Percentiles rank a stretch among this genome's conserved stretches.
Evolutionary conservation across 768 basidiomycete genomes (phyloP).

Genomic region (Arthromyces matolae): DNA sequence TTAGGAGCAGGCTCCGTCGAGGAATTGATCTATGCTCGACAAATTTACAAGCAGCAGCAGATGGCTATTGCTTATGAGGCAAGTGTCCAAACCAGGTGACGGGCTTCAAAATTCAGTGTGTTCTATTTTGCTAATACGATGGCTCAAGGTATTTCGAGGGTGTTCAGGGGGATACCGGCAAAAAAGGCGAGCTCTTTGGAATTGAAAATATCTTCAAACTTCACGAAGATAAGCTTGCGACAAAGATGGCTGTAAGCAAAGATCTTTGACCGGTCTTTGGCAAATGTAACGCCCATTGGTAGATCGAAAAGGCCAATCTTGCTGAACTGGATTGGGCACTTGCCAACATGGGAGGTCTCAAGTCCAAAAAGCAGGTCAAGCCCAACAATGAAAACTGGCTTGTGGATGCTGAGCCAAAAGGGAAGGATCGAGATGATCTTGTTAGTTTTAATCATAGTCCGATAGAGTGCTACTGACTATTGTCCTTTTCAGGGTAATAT

Average conservation of each 20-base stretch:
- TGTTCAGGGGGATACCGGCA: constrained; percentile 70
- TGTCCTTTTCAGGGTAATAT: constrained; percentile 41
- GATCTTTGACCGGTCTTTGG: too few species aligned
- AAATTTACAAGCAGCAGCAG: constrained; percentile 91
- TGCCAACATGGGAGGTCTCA: constrained; percentile 53
- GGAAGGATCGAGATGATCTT: constrained; percentile 39
- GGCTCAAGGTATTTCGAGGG: constrained; percentile 66
- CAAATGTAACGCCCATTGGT: not conserved
- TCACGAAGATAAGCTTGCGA: constrained; percentile 65
- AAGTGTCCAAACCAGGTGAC: constrained; percentile 74
- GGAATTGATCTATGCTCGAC: constrained; percentile 83
- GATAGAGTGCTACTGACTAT: not conserved
- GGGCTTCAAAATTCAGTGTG: too few species aligned
- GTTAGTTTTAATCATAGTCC: constrained; percentile 15
- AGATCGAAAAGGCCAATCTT: constrained; percentile 79
- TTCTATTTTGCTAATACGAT: too few species aligned
- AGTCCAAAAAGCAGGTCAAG: constrained; percentile 30
- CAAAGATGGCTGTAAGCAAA: constrained; percentile 71
- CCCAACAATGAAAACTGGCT: constrained; percentile 35
- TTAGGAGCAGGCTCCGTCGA: constrained; percentile 86
- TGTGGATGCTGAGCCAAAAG: constrained; percentile 39
- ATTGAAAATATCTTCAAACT: constrained; percentile 82
- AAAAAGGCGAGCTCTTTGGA: constrained; percentile 83
- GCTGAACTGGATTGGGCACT: constrained; percentile 80
- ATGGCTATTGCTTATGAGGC: constrained; percentile 89